Evolutionary conservation across 495 filamentous ascomycete species (phyloP), one percentile per base, ranked within the genome.

Genomic region (Xylona heveae): DNA sequence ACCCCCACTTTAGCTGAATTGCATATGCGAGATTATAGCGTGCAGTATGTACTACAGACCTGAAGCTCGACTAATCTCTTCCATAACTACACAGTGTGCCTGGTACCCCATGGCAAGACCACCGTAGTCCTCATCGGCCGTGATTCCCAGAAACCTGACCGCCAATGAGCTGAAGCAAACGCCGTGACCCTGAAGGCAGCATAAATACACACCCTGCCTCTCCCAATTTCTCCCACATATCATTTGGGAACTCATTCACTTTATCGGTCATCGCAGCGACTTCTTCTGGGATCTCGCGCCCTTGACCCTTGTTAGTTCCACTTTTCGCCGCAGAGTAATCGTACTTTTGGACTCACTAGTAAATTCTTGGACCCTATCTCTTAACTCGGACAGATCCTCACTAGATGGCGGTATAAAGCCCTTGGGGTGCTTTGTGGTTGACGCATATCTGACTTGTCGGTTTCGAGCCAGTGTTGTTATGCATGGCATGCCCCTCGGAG

Each of bases 51-150:
- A 38, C 9, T 24, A 32, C 42, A 19, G 40, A 66, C 68, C 69
- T 40, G 66, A 71, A 19, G 71, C 71, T 35, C 71, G 61, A 38
- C 65, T 71, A 9, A 77, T 57, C 57, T 95, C 88, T 49, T 97
- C 88, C 77, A 97, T 84, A 6, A 94, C 80, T 3, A 91, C 59
- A 49, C 84, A 94, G 47, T 97, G 88, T 19, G 90, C 90, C 51
- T 97, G 90, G 54, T 97, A 97, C 23, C 88, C 88, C 67, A 95
- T 71, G 3, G 64, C 78, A 32, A 95, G 51, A 3, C 88, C 88
- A 24, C 88, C 90, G 32, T 85, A 84, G 25, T 83, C 75, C 50
- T 94, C 85, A 50, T 93, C 81, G 9, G 80, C 90, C 0, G 88
- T 97, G 40, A 94, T 75, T 24, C 88, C 88, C 13, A 97, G 65